phyloP scores from a whole-genome alignment of 164 flowering plant species.

The Santalum album region DNA sequence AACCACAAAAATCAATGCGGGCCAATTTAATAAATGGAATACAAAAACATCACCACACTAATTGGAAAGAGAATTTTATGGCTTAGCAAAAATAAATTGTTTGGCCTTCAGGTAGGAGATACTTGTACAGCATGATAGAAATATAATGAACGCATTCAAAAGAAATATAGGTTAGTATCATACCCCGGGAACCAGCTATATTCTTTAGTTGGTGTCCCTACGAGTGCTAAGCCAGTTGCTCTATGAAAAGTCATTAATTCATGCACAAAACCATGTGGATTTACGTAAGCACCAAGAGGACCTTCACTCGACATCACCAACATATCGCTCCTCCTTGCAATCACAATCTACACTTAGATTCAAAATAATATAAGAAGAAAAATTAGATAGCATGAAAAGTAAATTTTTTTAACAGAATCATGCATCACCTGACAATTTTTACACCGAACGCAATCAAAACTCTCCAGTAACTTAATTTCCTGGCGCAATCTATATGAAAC shows the following conservation, averaged over 20 bases:
- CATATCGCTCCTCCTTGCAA: constrained; percentile 83
- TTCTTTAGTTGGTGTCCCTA: constrained; percentile 41
- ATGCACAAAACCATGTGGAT: constrained; percentile 67
- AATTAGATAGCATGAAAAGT: not conserved
- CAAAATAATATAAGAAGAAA: not conserved
- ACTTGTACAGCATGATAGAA: too few species aligned
- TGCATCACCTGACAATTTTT: constrained; percentile 64
- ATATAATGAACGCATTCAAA: too few species aligned
- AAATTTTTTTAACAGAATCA: not conserved
- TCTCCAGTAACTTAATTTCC: constrained; percentile 78
- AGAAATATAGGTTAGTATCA: not conserved
- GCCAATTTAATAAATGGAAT: too few species aligned
- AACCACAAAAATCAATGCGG: too few species aligned
- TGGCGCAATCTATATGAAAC: constrained; percentile 72
- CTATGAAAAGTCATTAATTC: constrained; percentile 71
- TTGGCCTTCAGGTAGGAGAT: too few species aligned
- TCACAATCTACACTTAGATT: constrained; percentile 41
- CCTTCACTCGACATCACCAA: constrained; percentile 90
- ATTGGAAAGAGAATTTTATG: too few species aligned
- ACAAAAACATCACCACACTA: too few species aligned
- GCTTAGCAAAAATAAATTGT: too few species aligned
- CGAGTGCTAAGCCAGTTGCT: constrained; percentile 59
- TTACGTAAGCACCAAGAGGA: constrained; percentile 87
- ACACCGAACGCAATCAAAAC: constrained; percentile 70
- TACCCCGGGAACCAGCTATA: constrained; percentile 99